Base-by-base conservation (phyloP, 345 rosid species). In the Corchorus olitorius region DNA sequence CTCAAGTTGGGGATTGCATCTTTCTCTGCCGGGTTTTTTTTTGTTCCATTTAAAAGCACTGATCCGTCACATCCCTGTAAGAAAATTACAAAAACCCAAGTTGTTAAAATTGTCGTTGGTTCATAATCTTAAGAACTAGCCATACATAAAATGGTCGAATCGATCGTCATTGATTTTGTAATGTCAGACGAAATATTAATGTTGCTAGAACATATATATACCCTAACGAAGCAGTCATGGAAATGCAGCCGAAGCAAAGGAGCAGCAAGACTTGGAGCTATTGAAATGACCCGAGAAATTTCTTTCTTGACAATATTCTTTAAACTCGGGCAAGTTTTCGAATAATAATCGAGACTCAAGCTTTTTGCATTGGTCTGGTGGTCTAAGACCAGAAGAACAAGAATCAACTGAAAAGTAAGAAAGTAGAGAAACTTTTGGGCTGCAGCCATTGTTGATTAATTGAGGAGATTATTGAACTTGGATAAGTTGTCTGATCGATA, bases 31-130 rank as follows among this genome's bases (percentile, higher is more conserved):
- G 79, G 72, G 4, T 84, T 80, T 55, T 65, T 87, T 3, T 43
- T 73, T 16, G 83, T 71, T 2, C 90, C 83, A 76, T 93, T 83
- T 55, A 94, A 74, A 74, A 94, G 79, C 14, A 94, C 75, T 5
- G 98, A 94, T 0, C 87, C 98, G 11, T 94, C 98, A 14, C 98
- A 93, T 45, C 98, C 98, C 98, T 91, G 83, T 1, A 64, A 70
- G 66, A 43, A 43, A 48, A 56, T 5, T 45, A n/a, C n/a, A n/a
- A 20, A 41, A 66, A 27, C 58, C 64, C 45, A 43, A 41, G 37
- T n/a, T 19, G n/a, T 2, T 10, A 10, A 39, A 35, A 39, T 3
- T 33, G 27, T 27, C 15, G 16, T 16, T n/a, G n/a, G n/a, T n/a
- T n/a, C 61, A 62, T 41, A n/a, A n/a, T 12, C 53, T 54, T 20